A percentile compares a stretch with the other conserved stretches of the same genome.
These are phyloP conservation scores for Pseudogymnoascus sp. DNA, from an alignment of 2,329 filamentous ascomycete species.

Conservation along the genomic window DNA sequence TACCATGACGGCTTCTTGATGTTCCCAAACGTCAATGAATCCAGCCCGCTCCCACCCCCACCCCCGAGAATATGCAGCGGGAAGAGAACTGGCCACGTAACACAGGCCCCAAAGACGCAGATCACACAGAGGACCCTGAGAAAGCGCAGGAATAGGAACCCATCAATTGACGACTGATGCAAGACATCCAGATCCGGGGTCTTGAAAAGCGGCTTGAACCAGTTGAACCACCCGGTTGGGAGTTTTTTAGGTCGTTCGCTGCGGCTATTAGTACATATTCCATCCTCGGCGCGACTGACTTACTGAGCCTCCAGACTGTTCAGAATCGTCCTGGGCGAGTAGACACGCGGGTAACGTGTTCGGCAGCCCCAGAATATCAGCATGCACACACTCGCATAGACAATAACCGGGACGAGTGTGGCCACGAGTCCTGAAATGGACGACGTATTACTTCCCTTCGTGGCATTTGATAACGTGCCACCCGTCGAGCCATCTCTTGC, in stretches of 20 bases:
- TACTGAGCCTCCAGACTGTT: conserved; percentile 43
- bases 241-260: conserved; percentile 27
- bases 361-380: conserved; percentile 43
- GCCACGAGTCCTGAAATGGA: conserved; percentile 36
- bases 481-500: conserved; percentile 33
- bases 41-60: conserved; percentile 43
- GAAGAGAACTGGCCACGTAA: conserved; percentile 59
- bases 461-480: conserved; percentile 22
- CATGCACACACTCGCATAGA: conserved; percentile 42
- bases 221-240: conserved; percentile 29
- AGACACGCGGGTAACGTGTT: conserved; percentile 42
- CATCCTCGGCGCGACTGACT: conserved; percentile 18
- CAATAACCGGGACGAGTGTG: conserved; percentile 46
- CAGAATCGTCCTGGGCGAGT: conserved; percentile 46
- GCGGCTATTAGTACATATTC: not conserved
- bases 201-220: conserved; percentile 27
- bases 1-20: conserved; percentile 41
- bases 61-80: conserved; percentile 57
- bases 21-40: conserved; percentile 54
- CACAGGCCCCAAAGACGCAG: conserved; percentile 50
- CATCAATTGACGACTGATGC: conserved; percentile 58
- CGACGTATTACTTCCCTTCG: conserved; percentile 32
- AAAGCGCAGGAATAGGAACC: conserved; percentile 57
- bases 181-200: conserved; percentile 37
- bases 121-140: conserved; percentile 53